A percentile compares a stretch with the other conserved stretches of the same genome.
Conservation (phyloP, 345 rosid genomes). For the Acer campestre region DNA sequence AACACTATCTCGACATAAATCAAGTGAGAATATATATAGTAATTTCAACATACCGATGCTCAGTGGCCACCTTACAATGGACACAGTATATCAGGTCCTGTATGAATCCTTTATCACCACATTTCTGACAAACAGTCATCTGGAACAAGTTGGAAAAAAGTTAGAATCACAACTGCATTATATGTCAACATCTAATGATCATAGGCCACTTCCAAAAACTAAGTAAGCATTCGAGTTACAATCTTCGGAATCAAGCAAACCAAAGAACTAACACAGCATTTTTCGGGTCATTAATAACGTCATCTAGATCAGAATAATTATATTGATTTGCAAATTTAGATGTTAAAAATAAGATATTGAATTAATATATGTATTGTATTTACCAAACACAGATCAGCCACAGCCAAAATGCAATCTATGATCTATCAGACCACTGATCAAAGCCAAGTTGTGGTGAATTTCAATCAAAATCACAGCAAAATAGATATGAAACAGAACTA, state of each 20-base stretch:
- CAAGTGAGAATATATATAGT: neutral
- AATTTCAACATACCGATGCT: slow-evolving; percentile 30
- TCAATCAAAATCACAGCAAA: neutral
- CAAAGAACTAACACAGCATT: neutral
- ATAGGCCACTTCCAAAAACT: neutral
- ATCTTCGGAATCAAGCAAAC: neutral
- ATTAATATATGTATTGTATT: neutral
- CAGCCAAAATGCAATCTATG: no score
- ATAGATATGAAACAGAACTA: neutral
- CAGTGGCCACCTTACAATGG: slow-evolving; percentile 20
- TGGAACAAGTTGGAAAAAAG: slow-evolving; percentile 5
- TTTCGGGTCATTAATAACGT: no score
- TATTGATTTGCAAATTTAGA: neutral
- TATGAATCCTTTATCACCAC: slow-evolving; percentile 22
- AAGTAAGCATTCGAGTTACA: no score
- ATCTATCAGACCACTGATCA: neutral
- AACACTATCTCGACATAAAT: neutral
- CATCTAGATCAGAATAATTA: neutral
- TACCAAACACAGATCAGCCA: neutral
- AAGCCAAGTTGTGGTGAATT: neutral
- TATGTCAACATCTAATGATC: neutral
- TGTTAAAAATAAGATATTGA: neutral
- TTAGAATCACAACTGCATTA: neutral
- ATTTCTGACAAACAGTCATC: slow-evolving; percentile 32
- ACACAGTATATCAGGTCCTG: slow-evolving; percentile 20